A percentile compares a stretch with the other conserved stretches of the same genome.
Evolutionary conservation across 2,329 filamentous ascomycete species (phyloP).

Genomic region (Hymenotorrendiella dingleyae): DNA sequence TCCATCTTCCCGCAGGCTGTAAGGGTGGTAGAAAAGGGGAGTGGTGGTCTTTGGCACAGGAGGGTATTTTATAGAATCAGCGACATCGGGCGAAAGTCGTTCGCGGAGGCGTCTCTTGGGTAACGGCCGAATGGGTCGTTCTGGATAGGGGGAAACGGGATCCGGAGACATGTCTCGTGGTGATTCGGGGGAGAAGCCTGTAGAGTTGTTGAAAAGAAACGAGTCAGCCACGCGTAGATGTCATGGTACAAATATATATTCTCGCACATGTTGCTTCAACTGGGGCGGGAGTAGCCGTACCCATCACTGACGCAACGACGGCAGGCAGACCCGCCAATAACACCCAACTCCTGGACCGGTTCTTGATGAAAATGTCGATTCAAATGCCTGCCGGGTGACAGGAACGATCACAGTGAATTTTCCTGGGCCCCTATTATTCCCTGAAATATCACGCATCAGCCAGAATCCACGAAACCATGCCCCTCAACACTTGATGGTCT

Average conservation of each 20-base stretch:
- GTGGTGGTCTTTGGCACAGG: conserved; percentile 64
- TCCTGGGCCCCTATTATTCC: conserved; percentile 21
- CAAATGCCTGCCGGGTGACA: no score
- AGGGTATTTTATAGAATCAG: conserved; percentile 76
- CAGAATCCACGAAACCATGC: conserved; percentile 7
- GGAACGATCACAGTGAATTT: conserved; percentile 11
- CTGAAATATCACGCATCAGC: conserved; percentile 20
- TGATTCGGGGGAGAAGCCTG: conserved; percentile 29
- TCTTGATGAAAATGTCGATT: no score
- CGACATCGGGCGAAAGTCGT: conserved; percentile 77
- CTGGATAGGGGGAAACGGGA: conserved; percentile 75
- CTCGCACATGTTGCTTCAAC: no score
- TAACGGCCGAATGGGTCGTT: conserved; percentile 87
- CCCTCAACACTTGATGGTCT: no score
- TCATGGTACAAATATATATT: conserved; percentile 1
- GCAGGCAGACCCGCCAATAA: conserved; percentile 11
- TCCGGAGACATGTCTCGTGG: conserved; percentile 58
- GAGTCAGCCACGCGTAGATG: conserved; percentile 18
- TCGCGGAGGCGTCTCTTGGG: conserved; percentile 85
- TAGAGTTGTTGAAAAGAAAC: background rate
- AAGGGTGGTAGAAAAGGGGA: conserved; percentile 71
- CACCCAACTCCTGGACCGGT: background rate
- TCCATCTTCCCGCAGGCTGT: conserved; percentile 32
- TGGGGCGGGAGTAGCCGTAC: conserved; percentile 32
- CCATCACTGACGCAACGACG: conserved; percentile 34